Base-by-base conservation (phyloP, 169 alveolate species). In the Plasmodium blacklocki region DNA sequence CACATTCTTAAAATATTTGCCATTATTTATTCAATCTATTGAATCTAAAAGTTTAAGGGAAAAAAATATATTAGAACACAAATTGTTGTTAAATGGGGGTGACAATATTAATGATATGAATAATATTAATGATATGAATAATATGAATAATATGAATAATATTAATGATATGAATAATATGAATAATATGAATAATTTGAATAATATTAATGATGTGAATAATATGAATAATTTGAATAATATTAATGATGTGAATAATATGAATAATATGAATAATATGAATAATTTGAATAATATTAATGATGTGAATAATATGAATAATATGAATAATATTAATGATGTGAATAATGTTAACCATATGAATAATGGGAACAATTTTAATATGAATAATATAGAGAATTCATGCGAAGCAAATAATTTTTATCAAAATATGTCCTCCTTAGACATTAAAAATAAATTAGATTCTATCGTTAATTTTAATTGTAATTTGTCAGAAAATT, bases 11-110 rank as follows among this genome's bases (percentile, higher is more conserved):
- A 78, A 78, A 23, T 78, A 78, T 59, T 71, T 78, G 29, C 89
- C 89, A 52, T 21, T 78, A 4, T 78, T 78, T 66, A 78, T 78
- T 39, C 64, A 29, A 70, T 78, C 78, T 23, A 78, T 78, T 50
- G 89, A 78, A 78, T 64, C 64, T 52, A 78, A 78, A 66, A 78
- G 78, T 64, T 64, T 78, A n/a, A 63, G 64, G n/a, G 89, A 78
- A 78, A 78, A 64, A 15, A 29, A 68, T 11, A 78, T 78, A 21
- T 66, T 78, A n/a, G 80, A 78, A 32, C 45, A 67, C 3, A 78
- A 78, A 26, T 54, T 78, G 5, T 58, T 78, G 32, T 12, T 49
- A 7, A 15, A 67, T 29, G 74, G 29, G n/a, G 14, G 19, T 19
- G 32, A 18, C n/a, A 60, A n/a, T 60, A 56, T n/a, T 1, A 14